Evolutionary conservation across 306 rosid genomes (phyloP).

Genomic region (Potentilla sterilis): DNA sequence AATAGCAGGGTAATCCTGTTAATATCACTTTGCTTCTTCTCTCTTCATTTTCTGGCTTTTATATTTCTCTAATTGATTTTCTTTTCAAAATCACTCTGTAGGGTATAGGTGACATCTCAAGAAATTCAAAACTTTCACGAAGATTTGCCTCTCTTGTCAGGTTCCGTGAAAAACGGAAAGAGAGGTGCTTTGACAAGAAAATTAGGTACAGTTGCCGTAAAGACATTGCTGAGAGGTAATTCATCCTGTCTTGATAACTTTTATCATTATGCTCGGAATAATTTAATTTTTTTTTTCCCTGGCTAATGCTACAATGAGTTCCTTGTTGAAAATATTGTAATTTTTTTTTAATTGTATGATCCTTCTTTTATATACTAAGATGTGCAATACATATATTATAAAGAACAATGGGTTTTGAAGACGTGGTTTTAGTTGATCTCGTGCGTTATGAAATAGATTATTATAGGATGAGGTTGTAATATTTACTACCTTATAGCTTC

Average conservation of each 20-base stretch:
- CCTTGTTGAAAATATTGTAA: too few relatives aligned
- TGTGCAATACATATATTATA: not conserved
- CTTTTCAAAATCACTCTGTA: constrained; percentile 22
- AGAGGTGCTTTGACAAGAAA: constrained; percentile 78
- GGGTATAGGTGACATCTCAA: constrained; percentile 50
- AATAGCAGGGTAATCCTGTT: constrained; percentile 44
- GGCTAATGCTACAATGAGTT: not conserved
- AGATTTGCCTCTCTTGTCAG: constrained; percentile 78
- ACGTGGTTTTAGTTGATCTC: not conserved
- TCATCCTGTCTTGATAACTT: constrained; percentile 8
- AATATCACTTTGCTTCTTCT: not conserved
- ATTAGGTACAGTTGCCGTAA: constrained; percentile 66
- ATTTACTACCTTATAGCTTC: not conserved
- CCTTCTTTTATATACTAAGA: too few relatives aligned
- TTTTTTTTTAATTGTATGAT: too few relatives aligned
- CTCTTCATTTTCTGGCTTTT: not conserved
- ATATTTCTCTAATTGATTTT: not conserved
- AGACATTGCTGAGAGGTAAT: constrained; percentile 76
- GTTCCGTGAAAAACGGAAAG: constrained; percentile 78
- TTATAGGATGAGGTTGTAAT: constrained; percentile 3
- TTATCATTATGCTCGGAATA: not conserved
- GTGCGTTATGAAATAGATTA: constrained; percentile 5
- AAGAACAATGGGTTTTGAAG: not conserved
- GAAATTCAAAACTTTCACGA: constrained; percentile 54
- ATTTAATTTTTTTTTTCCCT: not conserved